A percentile compares a stretch with the other conserved stretches of the same genome.
Conservation (phyloP, 2,329 filamentous ascomycete genomes). For the Monosporascus cannonballus region DNA sequence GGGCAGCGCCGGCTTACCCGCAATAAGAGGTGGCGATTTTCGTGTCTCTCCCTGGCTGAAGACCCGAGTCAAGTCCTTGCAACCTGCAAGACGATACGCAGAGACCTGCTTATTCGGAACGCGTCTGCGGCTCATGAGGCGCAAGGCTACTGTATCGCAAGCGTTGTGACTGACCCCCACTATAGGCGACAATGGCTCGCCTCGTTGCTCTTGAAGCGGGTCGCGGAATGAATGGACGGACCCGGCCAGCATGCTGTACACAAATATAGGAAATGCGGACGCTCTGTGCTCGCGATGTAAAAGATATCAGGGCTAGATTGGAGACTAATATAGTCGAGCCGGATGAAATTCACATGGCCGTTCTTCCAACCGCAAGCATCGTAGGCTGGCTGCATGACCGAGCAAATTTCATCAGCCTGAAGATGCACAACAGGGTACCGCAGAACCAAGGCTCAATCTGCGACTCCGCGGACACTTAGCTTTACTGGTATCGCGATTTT, state of each 20-base stretch:
- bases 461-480: conserved; percentile 8
- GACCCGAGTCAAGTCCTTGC: conserved; percentile 8
- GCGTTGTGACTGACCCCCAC: conserved; percentile 8
- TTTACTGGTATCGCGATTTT: conserved; percentile 17
- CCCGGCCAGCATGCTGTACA: conserved; percentile 14
- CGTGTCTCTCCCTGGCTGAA: conserved; percentile 5
- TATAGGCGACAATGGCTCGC: conserved; percentile 13
- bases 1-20: conserved; percentile 3
- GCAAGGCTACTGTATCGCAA: conserved; percentile 13
- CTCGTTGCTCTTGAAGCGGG: conserved; percentile 6
- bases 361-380: conserved; percentile 11
- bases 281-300: conserved; percentile 10
- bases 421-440: conserved; percentile 1
- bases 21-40: conserved; percentile 9
- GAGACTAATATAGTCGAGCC: neutral
- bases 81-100: conserved; percentile 14
- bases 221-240: conserved; percentile 14
- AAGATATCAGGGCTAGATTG: conserved; percentile 4
- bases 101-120: conserved; percentile 11
- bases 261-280: conserved; percentile 11
- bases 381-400: conserved; percentile 11
- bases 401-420: conserved; percentile 8
- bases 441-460: conserved; percentile 10
- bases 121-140: neutral
- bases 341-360: conserved; percentile 2